Conservation (phyloP, 176 grass and related monocot genomes). For the Stipa capillata region DNA sequence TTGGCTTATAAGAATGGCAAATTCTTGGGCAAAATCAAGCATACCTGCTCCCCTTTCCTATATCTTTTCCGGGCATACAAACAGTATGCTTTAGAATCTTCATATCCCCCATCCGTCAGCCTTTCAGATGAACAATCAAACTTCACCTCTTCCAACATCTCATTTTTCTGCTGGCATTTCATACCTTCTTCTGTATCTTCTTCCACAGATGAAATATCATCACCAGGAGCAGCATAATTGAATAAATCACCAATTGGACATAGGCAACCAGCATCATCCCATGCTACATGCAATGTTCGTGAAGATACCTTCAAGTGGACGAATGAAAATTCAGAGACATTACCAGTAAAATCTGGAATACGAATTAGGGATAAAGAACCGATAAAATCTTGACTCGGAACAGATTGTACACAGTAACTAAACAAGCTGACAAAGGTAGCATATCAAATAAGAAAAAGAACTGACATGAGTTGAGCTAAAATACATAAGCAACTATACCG, state of each 20-base stretch:
- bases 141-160: neutral
- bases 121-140: slow-evolving; percentile 31
- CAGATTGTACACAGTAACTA: neutral
- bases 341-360: neutral
- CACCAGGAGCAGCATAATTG: slow-evolving; percentile 82
- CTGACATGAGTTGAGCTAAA: neutral
- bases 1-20: neutral
- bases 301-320: slow-evolving; percentile 60
- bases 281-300: slow-evolving; percentile 84
- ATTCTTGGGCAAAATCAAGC: neutral
- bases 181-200: slow-evolving; percentile 30
- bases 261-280: slow-evolving; percentile 91
- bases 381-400: neutral
- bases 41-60: slow-evolving; percentile 76
- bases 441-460: neutral
- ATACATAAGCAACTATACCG: slow-evolving; percentile 33
- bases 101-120: slow-evolving; percentile 87
- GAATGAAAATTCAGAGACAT: slow-evolving; percentile 4
- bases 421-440: neutral
- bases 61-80: slow-evolving; percentile 81
- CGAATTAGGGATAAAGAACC: neutral
- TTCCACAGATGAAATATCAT: slow-evolving; percentile 19
- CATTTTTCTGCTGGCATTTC: slow-evolving; percentile 11
- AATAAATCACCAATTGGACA: slow-evolving; percentile 95
- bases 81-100: slow-evolving; percentile 58